phyloP scores from a whole-genome alignment of 305 asterid species.

The Nicotiana rustica region DNA sequence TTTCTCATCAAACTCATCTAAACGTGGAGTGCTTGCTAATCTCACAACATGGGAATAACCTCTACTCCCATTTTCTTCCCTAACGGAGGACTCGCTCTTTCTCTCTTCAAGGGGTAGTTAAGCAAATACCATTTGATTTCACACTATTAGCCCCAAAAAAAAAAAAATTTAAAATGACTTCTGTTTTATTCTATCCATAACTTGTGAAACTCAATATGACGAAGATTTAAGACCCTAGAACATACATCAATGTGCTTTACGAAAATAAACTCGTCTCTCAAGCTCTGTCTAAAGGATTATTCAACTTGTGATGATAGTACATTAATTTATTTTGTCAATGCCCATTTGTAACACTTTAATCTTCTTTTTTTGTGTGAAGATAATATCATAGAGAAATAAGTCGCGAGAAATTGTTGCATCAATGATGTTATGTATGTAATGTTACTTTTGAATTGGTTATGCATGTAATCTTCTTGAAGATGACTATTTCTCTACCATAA shows the following conservation, averaged over 20 bases:
- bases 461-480: not conserved
- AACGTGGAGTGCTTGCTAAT: not conserved
- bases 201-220: not conserved
- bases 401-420: not conserved
- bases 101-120: not conserved
- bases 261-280: not conserved
- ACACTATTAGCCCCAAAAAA: not conserved
- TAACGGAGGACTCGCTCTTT: not conserved
- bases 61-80: constrained; percentile 30
- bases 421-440: not conserved
- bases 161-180: not conserved
- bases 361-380: not conserved
- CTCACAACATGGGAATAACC: not conserved
- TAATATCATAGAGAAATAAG: not conserved
- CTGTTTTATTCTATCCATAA: not conserved
- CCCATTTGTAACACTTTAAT: not conserved
- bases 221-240: not conserved
- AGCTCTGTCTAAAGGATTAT: no score
- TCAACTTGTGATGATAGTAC: not conserved
- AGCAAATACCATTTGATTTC: not conserved
- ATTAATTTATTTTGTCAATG: not conserved
- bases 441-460: not conserved
- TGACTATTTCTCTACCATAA: not conserved
- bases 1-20: constrained; percentile 30
- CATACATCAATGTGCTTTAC: not conserved